A percentile compares a stretch with the other conserved stretches of the same genome.
phyloP scores from a whole-genome alignment of 306 rosid genomes.

The Lotus japonicus region DNA sequence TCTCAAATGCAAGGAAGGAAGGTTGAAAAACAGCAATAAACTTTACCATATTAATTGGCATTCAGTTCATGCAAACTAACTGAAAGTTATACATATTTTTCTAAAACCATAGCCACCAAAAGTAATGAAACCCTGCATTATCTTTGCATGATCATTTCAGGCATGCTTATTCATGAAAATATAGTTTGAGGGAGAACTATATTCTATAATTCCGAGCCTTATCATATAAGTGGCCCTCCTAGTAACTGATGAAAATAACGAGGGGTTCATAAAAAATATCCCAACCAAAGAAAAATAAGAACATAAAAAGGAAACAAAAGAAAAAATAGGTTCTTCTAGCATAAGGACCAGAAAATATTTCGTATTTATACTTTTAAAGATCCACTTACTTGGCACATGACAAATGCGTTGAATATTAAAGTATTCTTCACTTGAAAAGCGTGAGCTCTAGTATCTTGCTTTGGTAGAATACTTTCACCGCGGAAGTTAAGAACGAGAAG shows the following conservation, averaged over 20 bases:
- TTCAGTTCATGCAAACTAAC: conserved; percentile 6
- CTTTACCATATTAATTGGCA: conserved; percentile 1
- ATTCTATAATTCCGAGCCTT: not conserved
- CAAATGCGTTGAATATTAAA: conserved; percentile 84
- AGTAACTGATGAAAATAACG: not conserved
- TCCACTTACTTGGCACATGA: conserved; percentile 77
- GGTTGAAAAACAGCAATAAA: not conserved
- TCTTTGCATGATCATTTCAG: not conserved
- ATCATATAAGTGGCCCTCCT: not conserved
- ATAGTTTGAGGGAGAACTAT: not conserved
- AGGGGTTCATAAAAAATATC: not conserved
- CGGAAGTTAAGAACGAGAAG: conserved; percentile 74
- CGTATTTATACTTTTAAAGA: not conserved
- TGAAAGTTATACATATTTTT: not conserved
- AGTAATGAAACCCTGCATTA: not conserved
- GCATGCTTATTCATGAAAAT: not conserved
- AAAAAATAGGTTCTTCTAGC: not conserved
- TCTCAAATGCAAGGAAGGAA: not conserved
- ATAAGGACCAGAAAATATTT: conserved; percentile 4
- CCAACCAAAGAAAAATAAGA: not conserved
- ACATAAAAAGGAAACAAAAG: not conserved
- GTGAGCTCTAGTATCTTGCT: conserved; percentile 15
- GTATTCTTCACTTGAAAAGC: conserved; percentile 59
- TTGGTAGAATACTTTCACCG: conserved; percentile 49
- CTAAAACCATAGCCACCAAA: not conserved